phyloP scores from a whole-genome alignment of 2,329 filamentous ascomycete genomes.

The Nemania serpens region DNA sequence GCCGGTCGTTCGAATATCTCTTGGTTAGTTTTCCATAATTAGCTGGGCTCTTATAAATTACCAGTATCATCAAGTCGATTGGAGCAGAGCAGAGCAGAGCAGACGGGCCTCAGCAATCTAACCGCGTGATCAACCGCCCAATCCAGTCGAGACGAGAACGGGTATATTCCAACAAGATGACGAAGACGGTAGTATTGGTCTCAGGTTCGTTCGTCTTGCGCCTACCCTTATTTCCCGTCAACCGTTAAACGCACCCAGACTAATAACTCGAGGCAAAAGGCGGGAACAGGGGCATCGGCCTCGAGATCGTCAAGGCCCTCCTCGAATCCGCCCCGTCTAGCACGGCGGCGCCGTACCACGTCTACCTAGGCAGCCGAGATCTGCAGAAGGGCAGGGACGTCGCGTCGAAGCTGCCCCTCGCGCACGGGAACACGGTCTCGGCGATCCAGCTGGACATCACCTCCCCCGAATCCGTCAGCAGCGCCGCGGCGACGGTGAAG shows the following conservation, averaged over 20 bases:
- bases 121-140: neutral
- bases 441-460: conserved; percentile 31
- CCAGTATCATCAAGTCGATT: no score
- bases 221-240: neutral
- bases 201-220: neutral
- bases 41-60: no score
- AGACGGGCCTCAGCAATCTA: neutral
- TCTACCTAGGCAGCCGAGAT: conserved; percentile 31
- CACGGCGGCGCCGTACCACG: conserved; percentile 27
- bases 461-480: conserved; percentile 21
- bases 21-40: no score
- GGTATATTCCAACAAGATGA: neutral
- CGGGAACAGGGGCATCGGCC: conserved; percentile 32
- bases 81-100: neutral
- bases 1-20: no score
- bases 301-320: conserved; percentile 28
- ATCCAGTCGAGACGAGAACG: neutral
- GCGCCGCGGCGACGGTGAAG: conserved; percentile 22
- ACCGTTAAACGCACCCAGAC: neutral
- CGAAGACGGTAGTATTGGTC: neutral
- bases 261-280: conserved; percentile 19
- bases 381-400: conserved; percentile 18
- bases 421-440: conserved; percentile 27
- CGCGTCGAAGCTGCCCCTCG: neutral
- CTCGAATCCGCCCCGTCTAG: conserved; percentile 15